Conservation (phyloP, 148 eudicot genomes). For the Cornus kousa region DNA sequence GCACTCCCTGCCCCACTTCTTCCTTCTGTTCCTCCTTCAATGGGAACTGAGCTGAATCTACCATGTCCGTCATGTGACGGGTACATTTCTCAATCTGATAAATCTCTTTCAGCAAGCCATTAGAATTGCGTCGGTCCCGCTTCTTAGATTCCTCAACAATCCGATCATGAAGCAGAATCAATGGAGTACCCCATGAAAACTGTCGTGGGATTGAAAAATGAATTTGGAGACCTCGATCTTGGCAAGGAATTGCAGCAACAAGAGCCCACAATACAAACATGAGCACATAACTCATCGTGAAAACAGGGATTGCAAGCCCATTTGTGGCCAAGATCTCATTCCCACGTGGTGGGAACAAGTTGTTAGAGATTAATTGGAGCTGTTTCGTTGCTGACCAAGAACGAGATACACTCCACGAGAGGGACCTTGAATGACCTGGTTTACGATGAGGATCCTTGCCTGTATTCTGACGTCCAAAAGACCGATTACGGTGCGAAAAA, state of each 20-base stretch:
- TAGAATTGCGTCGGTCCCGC: constrained; percentile 40
- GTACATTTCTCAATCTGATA: constrained; percentile 45
- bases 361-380: constrained; percentile 52
- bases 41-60: constrained; percentile 54
- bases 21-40: constrained; percentile 44
- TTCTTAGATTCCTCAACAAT: constrained; percentile 57
- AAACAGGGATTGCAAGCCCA: constrained; percentile 48
- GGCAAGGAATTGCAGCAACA: constrained; percentile 77
- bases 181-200: constrained; percentile 51
- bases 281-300: constrained; percentile 51
- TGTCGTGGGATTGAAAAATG: constrained; percentile 53
- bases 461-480: constrained; percentile 51
- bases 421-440: constrained; percentile 51
- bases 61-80: constrained; percentile 48
- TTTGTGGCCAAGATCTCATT: constrained; percentile 45
- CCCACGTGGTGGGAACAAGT: constrained; percentile 42
- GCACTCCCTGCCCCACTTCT: constrained; percentile 39
- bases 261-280: constrained; percentile 61
- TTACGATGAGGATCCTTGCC: constrained; percentile 26
- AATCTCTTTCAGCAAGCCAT: constrained; percentile 61
- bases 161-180: constrained; percentile 40
- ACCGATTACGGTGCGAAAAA: constrained; percentile 52
- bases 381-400: constrained; percentile 75
- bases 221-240: constrained; percentile 54
- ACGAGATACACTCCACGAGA: constrained; percentile 71